Evolutionary conservation across 2,329 filamentous ascomycete species (phyloP), one percentile per base, ranked within the genome.

Genomic region (Fusarium sp.): DNA sequence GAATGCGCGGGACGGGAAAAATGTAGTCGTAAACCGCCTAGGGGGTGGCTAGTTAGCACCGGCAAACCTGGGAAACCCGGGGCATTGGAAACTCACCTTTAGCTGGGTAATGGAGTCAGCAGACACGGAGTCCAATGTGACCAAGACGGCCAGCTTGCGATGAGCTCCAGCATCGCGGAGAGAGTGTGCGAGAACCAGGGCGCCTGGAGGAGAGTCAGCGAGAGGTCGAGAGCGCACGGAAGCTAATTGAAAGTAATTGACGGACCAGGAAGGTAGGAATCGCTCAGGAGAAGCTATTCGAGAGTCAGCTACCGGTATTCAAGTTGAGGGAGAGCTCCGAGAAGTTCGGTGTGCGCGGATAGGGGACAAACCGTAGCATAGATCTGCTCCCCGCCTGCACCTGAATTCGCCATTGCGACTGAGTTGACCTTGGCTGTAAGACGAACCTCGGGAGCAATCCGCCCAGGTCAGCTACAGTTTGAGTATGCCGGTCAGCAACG

Each of bases 121-220:
- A 37, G 93, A 93, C 59, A 99, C 88, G 20, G 89, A 91, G 79
- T 98, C 95, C 64, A 92, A 88, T 6, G 95, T 97, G 81, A 97
- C 90, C 77, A 98, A 87, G 77, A 93, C 93, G 69, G 93, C 95
- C 78, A 99, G 88, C 86, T 94, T 96, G 68, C 69, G 70, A 76
- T 87, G 91, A 40, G 95, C 94, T 66, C 94, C 94, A 78, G 91
- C 93, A 92, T 99, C 96, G 83, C 94, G 93, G 66, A 99, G 87
- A 37, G 96, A 98, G 86, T 98, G 95, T 71, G 95, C 95, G 73
- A 99, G 91, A 56, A 99, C 95, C 77, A 96, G 91, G 69, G 95
- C 96, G 82, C 96, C 96, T 97, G 76, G 31, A 29, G 52, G 60
- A 38, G 61, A 38, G 47, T 76, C 47, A 77, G 72, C 54, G 18